Evolutionary conservation across 441 rosid genomes (phyloP), one percentile per base, ranked within the genome.

Genomic region (Arabidopsis hybrid): DNA sequence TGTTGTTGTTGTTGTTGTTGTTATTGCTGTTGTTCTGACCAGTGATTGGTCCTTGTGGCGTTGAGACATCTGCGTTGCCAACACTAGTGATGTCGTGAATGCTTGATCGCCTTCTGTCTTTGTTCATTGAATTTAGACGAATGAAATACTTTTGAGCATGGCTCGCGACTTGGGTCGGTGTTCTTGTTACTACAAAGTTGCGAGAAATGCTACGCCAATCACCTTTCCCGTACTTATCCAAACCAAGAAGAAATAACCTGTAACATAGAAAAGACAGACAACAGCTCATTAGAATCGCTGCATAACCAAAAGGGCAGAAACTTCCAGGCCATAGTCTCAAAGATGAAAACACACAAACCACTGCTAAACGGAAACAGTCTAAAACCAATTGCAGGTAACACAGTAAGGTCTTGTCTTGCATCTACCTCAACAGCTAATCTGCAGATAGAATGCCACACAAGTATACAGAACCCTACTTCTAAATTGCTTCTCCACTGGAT

Each of bases 171-270:
- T 95, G 99, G 2, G 98, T 93, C 4, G 97, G 98, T 8, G 98
- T 96, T 82, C 98, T 93, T 58, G 99, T 89, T 68, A 91, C 96
- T 58, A 96, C 99, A 81, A 83, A 96, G 81, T 93, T 90, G 29
- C 99, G 88, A 11, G 99, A 93, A 76, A 96, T 93, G 74, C 98
- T 95, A 74, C 98, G 89, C 97, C 99, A 95, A 62, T 95, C 99
- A 31, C 98, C 99, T 83, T 93, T 96, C 66, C 99, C 99, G 26
- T 91, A 96, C 74, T 93, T 93, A 29, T 93, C 95, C 89, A 93
- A 83, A 73, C 97, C 97, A 35, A 91, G 93, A 79, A 93, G 97
- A 84, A 95, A 95, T 82, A 91, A 88, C 88, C 97, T 95, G 87
- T 50, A 14, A 69, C 74, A 61, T 4, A 39, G 60, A 72, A 61